Conservation (phyloP, 164 flowering plant genomes). For the Umbellularia californica region DNA sequence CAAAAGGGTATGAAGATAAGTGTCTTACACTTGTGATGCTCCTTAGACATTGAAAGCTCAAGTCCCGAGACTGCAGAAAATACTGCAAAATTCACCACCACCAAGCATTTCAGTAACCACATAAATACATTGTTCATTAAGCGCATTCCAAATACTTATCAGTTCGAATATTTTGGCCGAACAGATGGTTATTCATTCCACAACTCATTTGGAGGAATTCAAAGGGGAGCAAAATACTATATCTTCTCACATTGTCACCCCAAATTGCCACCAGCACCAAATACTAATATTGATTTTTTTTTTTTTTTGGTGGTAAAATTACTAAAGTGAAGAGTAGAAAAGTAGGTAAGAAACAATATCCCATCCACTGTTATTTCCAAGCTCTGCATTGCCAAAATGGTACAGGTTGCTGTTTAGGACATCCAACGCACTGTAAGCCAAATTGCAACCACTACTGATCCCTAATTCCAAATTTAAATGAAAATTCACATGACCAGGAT, state of each 20-base stretch:
- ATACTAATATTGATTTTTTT: no score
- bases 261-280: no score
- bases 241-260: no score
- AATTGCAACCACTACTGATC: background rate
- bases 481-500: slow-evolving; percentile 3
- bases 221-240: background rate
- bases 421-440: background rate
- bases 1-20: background rate
- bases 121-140: background rate
- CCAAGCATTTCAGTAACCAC: background rate
- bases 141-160: background rate
- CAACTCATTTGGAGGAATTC: background rate
- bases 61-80: slow-evolving; percentile 95
- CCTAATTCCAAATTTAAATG: slow-evolving; percentile 2
- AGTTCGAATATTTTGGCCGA: background rate
- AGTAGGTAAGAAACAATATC: no score
- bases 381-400: no score
- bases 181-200: background rate
- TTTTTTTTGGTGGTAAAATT: no score
- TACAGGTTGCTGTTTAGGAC: no score
- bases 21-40: slow-evolving; percentile 82
- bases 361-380: no score
- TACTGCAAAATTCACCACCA: slow-evolving; percentile 46
- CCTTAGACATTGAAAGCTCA: slow-evolving; percentile 66
- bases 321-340: background rate